Percentiles rank a stretch among this genome's conserved stretches.
Conservation (phyloP, 306 rosid species). For the Pyrus pyrifolia region DNA sequence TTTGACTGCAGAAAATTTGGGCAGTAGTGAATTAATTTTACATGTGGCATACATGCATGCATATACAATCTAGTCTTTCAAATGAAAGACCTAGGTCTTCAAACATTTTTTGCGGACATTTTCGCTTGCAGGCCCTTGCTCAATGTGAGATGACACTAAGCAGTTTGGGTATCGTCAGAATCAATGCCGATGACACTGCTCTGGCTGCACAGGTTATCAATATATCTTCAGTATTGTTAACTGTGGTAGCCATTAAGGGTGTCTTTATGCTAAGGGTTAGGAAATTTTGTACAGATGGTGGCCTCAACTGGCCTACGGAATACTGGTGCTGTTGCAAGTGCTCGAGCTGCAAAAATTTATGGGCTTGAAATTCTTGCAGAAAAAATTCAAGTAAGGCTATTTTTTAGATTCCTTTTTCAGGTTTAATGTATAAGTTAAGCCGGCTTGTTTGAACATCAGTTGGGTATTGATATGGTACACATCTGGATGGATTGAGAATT, state of each 20-base stretch:
- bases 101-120: slow-evolving; percentile 13
- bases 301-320: slow-evolving; percentile 45
- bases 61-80: background rate
- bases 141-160: slow-evolving; percentile 60
- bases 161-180: slow-evolving; percentile 43
- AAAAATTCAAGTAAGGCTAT: slow-evolving; percentile 55
- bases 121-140: slow-evolving; percentile 62
- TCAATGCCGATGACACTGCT: slow-evolving; percentile 67
- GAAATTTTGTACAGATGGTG: slow-evolving; percentile 49
- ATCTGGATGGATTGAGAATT: background rate
- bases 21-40: background rate
- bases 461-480: background rate
- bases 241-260: slow-evolving; percentile 11
- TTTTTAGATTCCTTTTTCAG: background rate
- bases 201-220: slow-evolving; percentile 70
- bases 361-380: slow-evolving; percentile 69
- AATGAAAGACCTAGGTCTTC: background rate
- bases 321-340: slow-evolving; percentile 79
- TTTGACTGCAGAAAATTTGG: background rate
- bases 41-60: background rate
- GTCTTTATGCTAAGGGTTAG: slow-evolving; percentile 14
- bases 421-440: background rate
- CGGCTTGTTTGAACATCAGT: background rate
- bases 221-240: slow-evolving; percentile 12
- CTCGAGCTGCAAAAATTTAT: slow-evolving; percentile 71